Evolutionary conservation across 768 basidiomycete species (phyloP).

Genomic region (Cyathus striatus): DNA sequence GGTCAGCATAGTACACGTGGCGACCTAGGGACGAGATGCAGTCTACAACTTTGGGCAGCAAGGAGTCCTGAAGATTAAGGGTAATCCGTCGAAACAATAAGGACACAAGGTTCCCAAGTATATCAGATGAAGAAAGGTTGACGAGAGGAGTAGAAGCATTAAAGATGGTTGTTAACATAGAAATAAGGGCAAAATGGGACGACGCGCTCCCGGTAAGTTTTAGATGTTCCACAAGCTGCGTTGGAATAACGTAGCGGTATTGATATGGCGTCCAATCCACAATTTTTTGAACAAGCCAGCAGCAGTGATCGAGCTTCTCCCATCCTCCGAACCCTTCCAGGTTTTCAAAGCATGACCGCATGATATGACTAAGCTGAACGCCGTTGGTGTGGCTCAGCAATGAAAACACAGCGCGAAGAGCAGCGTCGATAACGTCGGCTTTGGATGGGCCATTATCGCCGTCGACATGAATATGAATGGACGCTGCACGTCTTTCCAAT

Average conservation of each 20-base stretch:
- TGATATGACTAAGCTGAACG: conserved; percentile 62
- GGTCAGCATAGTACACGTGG: conserved; percentile 94
- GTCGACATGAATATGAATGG: conserved; percentile 84
- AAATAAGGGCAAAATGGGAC: conserved; percentile 54
- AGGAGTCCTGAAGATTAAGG: conserved; percentile 54
- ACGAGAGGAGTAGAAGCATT: conserved; percentile 77
- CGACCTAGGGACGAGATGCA: conserved; percentile 82
- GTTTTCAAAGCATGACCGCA: conserved; percentile 69
- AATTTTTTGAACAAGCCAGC: conserved; percentile 74
- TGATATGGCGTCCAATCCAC: conserved; percentile 92
- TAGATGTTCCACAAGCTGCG: conserved; percentile 76
- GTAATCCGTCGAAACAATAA: conserved; percentile 68
- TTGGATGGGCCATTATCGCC: conserved; percentile 81
- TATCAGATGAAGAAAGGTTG: conserved; percentile 88
- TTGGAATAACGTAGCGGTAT: conserved; percentile 87
- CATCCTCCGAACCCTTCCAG: conserved; percentile 62
- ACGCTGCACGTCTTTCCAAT: conserved; percentile 79
- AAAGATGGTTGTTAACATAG: conserved; percentile 83
- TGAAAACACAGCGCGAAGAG: conserved; percentile 65
- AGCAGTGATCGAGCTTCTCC: conserved; percentile 64
- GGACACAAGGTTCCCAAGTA: conserved; percentile 72
- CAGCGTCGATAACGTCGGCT: conserved; percentile 69
- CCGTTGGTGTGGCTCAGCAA: conserved; percentile 76
- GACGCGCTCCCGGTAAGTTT: conserved; percentile 54
- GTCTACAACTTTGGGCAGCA: conserved; percentile 65